Evolutionary conservation across 805 yeast species (phyloP).

Genomic region (Suhomyces pyralidae): DNA sequence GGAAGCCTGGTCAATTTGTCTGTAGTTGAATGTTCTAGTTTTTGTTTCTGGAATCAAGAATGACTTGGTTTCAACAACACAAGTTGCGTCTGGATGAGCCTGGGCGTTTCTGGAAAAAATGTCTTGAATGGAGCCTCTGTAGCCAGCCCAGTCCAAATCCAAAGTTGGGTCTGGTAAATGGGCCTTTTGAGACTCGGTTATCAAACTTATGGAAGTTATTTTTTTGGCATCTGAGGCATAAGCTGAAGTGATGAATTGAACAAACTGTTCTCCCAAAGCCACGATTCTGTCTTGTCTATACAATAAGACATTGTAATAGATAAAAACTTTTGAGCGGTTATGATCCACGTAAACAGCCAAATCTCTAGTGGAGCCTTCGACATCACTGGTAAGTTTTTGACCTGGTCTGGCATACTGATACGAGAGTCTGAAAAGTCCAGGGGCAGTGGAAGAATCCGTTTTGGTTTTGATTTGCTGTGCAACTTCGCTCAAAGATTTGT

Average conservation of each 20-base stretch:
- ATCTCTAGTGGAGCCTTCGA: constrained; percentile 60
- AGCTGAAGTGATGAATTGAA: constrained; percentile 44
- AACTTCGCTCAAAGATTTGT: constrained; percentile 50
- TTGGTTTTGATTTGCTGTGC: constrained; percentile 47
- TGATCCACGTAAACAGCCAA: constrained; percentile 48
- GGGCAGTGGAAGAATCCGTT: constrained; percentile 54
- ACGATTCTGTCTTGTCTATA: constrained; percentile 68
- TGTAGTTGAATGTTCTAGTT: constrained; percentile 76
- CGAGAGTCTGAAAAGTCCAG: constrained; percentile 61
- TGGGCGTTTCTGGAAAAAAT: constrained; percentile 87
- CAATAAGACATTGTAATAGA: constrained; percentile 73
- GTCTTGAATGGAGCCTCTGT: constrained; percentile 95
- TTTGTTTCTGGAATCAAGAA: constrained; percentile 50
- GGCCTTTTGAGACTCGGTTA: constrained; percentile 61
- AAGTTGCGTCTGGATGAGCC: constrained; percentile 77
- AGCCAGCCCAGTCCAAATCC: constrained; percentile 86
- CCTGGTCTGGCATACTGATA: constrained; percentile 45
- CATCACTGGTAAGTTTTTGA: constrained; percentile 45
- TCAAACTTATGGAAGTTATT: constrained; percentile 62
- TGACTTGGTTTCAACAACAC: constrained; percentile 90
- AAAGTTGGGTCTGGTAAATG: constrained; percentile 83
- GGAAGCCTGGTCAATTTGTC: constrained; percentile 88
- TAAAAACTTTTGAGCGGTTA: constrained; percentile 29
- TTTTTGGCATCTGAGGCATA: constrained; percentile 32
- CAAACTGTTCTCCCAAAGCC: constrained; percentile 70